A percentile compares a stretch with the other conserved stretches of the same genome.
Conservation (phyloP, 306 rosid species). For the Cyclanthera cordifolia region DNA sequence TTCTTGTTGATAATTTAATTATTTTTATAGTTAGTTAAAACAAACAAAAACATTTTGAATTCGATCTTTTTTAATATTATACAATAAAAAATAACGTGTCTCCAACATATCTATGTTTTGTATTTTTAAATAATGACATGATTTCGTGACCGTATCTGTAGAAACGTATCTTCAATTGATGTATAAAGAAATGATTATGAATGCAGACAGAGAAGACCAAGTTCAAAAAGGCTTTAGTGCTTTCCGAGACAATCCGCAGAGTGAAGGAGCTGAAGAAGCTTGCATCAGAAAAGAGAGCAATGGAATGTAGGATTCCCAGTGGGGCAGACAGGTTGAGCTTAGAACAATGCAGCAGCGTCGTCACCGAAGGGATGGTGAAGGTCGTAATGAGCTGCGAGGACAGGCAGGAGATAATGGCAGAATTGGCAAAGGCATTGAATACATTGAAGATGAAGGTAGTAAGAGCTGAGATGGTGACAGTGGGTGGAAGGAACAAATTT, state of each 20-base stretch:
- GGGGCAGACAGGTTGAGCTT: conserved; percentile 29
- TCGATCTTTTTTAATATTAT: no score
- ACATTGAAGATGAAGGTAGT: conserved; percentile 37
- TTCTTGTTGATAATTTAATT: no score
- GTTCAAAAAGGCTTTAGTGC: conserved; percentile 65
- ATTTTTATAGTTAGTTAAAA: no score
- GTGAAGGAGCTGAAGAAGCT: conserved; percentile 42
- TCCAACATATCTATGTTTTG: no score
- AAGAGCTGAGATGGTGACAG: conserved; percentile 49
- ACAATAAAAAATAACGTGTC: no score
- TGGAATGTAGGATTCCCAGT: conserved; percentile 35
- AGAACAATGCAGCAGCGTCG: conserved; percentile 20
- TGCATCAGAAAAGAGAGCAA: conserved; percentile 30
- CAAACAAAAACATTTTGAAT: no score
- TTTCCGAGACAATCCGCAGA: conserved; percentile 39
- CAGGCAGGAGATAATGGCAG: conserved; percentile 18
- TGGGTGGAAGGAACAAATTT: conserved; percentile 45
- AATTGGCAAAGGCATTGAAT: conserved; percentile 28
- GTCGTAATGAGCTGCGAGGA: conserved; percentile 52
- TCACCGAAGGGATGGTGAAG: conserved; percentile 16
- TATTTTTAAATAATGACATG: no score
- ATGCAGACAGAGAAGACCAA: conserved; percentile 15
- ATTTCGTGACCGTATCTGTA: no score
- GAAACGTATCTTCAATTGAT: background rate
- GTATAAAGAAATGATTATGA: background rate